These are phyloP conservation scores for Cinnamomum chago DNA, from an alignment of 164 flowering plant genomes.

Conservation along the genomic window DNA sequence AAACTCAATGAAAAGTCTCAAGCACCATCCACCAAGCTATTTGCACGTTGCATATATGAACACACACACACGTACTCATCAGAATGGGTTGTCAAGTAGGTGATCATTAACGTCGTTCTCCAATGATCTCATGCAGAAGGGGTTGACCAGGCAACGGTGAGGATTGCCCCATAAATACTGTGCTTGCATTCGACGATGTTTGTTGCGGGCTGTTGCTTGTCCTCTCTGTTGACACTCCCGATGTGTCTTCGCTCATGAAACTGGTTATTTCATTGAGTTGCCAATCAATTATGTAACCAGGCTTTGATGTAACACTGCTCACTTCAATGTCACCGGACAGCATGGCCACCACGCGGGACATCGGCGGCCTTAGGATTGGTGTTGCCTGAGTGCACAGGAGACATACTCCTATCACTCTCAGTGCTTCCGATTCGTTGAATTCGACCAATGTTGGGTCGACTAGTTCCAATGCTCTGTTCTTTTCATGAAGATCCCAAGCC, in stretches of 20 bases:
- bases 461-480: slow-evolving; percentile 25
- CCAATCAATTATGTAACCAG: slow-evolving; percentile 39
- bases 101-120: not conserved
- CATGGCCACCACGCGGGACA: slow-evolving; percentile 45
- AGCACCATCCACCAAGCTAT: too few relatives aligned
- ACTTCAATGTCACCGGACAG: slow-evolving; percentile 45
- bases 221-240: not conserved
- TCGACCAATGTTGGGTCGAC: slow-evolving; percentile 32
- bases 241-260: slow-evolving; percentile 10
- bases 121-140: not conserved
- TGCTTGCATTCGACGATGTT: slow-evolving; percentile 7
- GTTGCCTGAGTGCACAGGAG: slow-evolving; percentile 55
- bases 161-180: not conserved
- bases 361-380: slow-evolving; percentile 40
- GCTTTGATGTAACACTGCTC: slow-evolving; percentile 25
- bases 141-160: slow-evolving; percentile 1
- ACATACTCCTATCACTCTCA: slow-evolving; percentile 37
- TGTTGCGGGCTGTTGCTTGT: not conserved
- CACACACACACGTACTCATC: not conserved
- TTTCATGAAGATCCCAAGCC: slow-evolving; percentile 53
- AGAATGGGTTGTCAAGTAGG: not conserved
- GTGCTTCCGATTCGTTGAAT: slow-evolving; percentile 31
- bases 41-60: not conserved
- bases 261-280: slow-evolving; percentile 31
- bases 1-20: too few relatives aligned